Evolutionary conservation across 2,329 filamentous ascomycete species (phyloP), one percentile per base, ranked within the genome.

Genomic region (Aspergillus arachidicola): DNA sequence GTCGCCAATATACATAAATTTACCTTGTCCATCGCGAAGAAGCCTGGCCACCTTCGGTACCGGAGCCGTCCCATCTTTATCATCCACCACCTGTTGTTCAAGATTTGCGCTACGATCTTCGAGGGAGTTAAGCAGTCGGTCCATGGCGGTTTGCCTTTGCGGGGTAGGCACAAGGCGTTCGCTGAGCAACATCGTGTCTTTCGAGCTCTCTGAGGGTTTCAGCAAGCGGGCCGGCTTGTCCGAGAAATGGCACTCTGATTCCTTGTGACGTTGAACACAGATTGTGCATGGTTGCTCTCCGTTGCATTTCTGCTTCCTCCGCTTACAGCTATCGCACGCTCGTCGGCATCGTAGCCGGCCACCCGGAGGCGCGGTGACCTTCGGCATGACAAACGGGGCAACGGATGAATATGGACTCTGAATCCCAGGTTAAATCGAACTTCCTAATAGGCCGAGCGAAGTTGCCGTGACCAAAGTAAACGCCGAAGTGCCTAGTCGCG

Each of bases 1-100:
- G 63, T 85, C 83, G 16, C 83, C 83, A 32, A 85, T 82, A 66
- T 84, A 85, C 69, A 85, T 84, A 57, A 83, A 80, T 60, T 84
- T 85, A 6, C 83, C 83, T 64, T 84, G 81, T 0, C 82, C 82
- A 66, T 85, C 83, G 28, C 81, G 81, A 11, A 85, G 75, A 30
- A 85, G 78, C 11, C 83, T 79, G 69, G 71, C 79, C 68, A 67
- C 79, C 71, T 73, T 79, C 54, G 69, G 78, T 64, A 72, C 78
- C 12, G 73, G 73, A 11, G 75, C 72, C 16, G 66, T 71, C 26
- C 75, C 75, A 50, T 76, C 74, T 45, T 74, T 76, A 43, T 75
- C 75, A 30, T 75, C 72, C 16, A 69, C 64, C 32, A 59, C 64
- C 34, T 74, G 68, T 26, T 72, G 70, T 50, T 76, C 75, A 30